Conservation (phyloP, 148 eudicot species). For the Dianthus caryophyllus region DNA sequence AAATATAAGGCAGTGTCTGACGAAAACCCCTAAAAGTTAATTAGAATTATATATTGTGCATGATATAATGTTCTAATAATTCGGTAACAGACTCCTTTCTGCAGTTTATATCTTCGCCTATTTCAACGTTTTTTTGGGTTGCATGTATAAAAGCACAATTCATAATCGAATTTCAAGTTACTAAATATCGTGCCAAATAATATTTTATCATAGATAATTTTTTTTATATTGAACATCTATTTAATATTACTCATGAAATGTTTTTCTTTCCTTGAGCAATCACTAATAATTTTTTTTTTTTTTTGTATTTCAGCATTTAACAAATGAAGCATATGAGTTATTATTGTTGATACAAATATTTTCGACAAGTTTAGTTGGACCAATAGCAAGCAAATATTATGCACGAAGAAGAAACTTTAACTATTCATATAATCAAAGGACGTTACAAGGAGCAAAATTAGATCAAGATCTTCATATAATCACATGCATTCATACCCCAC, state of each 20-base stretch:
- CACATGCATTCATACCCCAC: conserved; percentile 34
- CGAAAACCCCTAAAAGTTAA: no score
- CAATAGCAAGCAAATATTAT: conserved; percentile 24
- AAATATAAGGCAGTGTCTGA: no score
- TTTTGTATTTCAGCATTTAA: conserved; percentile 31
- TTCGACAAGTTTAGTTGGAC: conserved; percentile 46
- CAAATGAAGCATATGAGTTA: conserved; percentile 22
- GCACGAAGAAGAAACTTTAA: conserved; percentile 7
- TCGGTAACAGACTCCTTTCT: no score
- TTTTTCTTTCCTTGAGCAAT: background rate
- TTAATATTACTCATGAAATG: background rate
- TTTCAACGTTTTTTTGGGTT: no score
- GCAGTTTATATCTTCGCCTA: no score
- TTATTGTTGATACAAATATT: conserved; percentile 31
- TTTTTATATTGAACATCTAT: background rate
- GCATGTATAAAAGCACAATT: no score
- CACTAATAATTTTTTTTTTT: background rate
- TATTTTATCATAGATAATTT: no score
- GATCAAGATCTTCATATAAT: conserved; percentile 41
- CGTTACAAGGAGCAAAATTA: conserved; percentile 31
- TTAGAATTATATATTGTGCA: no score
- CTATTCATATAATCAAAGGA: conserved; percentile 34
- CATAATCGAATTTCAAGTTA: background rate
- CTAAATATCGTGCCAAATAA: no score
- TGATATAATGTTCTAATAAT: no score